Evolutionary conservation across 371 early-diverging fungal species (phyloP).

Genomic region (Rhizopus sp.): DNA sequence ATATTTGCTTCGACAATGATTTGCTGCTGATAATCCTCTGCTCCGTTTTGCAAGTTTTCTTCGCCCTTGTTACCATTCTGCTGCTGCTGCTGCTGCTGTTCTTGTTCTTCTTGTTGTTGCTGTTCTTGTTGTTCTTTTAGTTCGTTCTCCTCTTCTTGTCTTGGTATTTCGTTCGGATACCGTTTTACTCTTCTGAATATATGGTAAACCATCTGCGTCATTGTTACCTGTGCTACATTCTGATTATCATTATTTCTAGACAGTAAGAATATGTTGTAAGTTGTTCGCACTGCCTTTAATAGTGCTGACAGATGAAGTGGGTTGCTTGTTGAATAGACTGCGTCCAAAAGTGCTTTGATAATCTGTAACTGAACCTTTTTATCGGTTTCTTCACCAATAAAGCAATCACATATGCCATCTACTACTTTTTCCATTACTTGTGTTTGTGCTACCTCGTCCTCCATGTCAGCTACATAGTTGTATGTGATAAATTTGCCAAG

Average conservation of each 20-base stretch:
- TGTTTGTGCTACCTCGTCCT: slow-evolving; percentile 42
- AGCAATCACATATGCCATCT: slow-evolving; percentile 59
- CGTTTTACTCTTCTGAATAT: slow-evolving; percentile 70
- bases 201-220: slow-evolving; percentile 89
- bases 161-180: slow-evolving; percentile 19
- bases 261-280: slow-evolving; percentile 70
- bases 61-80: slow-evolving; percentile 3
- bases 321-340: slow-evolving; percentile 70
- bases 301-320: slow-evolving; percentile 78
- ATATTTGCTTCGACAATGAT: slow-evolving; percentile 54
- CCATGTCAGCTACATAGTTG: slow-evolving; percentile 62
- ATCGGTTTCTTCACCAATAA: slow-evolving; percentile 73
- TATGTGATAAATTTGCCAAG: slow-evolving; percentile 78
- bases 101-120: background rate
- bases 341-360: slow-evolving; percentile 81
- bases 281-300: slow-evolving; percentile 80
- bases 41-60: background rate
- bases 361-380: slow-evolving; percentile 77
- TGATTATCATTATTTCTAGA: slow-evolving; percentile 78
- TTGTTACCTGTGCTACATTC: slow-evolving; percentile 83
- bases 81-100: background rate
- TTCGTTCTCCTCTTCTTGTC: slow-evolving; percentile 1
- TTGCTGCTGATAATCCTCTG: slow-evolving; percentile 36
- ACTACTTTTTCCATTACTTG: slow-evolving; percentile 60
- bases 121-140: background rate